Evolutionary conservation across 1,139 yeast genomes (phyloP).

Genomic region (Scheffersomyces lignicola): DNA sequence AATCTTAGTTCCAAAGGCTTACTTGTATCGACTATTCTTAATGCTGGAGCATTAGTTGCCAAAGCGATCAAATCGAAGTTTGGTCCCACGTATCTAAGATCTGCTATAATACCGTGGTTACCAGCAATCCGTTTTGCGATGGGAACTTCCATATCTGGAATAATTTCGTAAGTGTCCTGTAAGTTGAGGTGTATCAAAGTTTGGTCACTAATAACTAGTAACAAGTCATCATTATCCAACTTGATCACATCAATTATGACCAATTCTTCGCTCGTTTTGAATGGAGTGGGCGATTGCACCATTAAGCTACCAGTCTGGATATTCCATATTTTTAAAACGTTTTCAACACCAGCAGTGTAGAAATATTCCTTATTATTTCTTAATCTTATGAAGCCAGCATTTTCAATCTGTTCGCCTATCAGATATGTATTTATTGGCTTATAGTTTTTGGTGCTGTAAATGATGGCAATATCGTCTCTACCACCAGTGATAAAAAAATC

Average conservation of each 20-base stretch:
- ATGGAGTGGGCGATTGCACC: conserved; percentile 50
- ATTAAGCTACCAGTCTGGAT: conserved; percentile 34
- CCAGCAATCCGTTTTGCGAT: conserved; percentile 70
- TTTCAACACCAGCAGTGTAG: conserved; percentile 83
- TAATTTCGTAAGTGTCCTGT: conserved; percentile 15
- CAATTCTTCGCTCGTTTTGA: conserved; percentile 65
- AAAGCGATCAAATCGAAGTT: conserved; percentile 59
- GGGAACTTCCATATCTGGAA: conserved; percentile 35
- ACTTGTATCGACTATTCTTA: conserved; percentile 64
- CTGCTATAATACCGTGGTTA: conserved; percentile 95
- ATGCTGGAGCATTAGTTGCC: conserved; percentile 94
- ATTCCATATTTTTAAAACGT: conserved; percentile 65
- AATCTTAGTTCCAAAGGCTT: conserved; percentile 62
- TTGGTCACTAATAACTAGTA: conserved; percentile 76
- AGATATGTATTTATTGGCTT: conserved; percentile 69
- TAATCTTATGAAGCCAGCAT: conserved; percentile 62
- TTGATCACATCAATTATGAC: conserved; percentile 59
- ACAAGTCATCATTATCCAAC: conserved; percentile 22
- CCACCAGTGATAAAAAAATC: conserved; percentile 75
- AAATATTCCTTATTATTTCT: conserved; percentile 35
- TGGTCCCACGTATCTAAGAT: conserved; percentile 75
- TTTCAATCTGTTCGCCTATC: conserved; percentile 75
- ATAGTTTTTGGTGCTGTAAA: conserved; percentile 57
- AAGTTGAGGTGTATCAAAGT: conserved; percentile 61
- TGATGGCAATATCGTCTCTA: conserved; percentile 75